Base-by-base conservation (phyloP, 352 stramenopile species). In the Globisporangium abappressorium region DNA sequence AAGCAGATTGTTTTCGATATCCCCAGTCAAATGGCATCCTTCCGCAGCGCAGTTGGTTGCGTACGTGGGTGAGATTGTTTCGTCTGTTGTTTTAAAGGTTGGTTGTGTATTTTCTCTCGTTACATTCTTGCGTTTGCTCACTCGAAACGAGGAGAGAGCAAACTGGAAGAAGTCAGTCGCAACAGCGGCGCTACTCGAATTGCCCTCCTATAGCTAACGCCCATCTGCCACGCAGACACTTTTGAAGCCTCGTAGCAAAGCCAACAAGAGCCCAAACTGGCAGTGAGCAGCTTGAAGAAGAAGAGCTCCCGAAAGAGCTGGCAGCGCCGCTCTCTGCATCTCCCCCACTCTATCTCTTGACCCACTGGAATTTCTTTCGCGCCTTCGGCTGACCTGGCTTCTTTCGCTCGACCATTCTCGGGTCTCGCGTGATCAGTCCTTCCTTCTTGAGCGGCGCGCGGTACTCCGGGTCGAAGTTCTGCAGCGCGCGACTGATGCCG, bases 281-380 rank as follows among this genome's bases (percentile, higher is more conserved):
- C 43, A 22, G 18, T 5, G 11, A 24, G 18, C 18, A 51, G 15
- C 6, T 9, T 22, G 41, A 49, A n/a, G 41, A 22, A 49, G 41
- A 49, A 24, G 6, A 22, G 41, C 14, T n/a, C 18, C 43, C 18
- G 1, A 51, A 51, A 51, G 43, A 24, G 43, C 6, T n/a, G 30
- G 2, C 20, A 36, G 14, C 55, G 9, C 38, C 55, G n/a, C 54
- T 41, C 56, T 20, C 11, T 49, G 43, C 33, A 24, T 24, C 59
- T 57, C 63, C 43, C 41, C 36, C 54, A 70, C 72, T 88, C 80
- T 97, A 99, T 93, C 97, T 96, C 84, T 98, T 98, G 74, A 98
- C 95, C 97, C 97, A 99, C 84, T 99, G 96, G 75, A 97, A 97
- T 76, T 94, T 93, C 90, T 99, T 99, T 70, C 97, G 90, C 6